Evolutionary conservation across 495 filamentous ascomycete species (phyloP).

Genomic region (Penicillium parvum): DNA sequence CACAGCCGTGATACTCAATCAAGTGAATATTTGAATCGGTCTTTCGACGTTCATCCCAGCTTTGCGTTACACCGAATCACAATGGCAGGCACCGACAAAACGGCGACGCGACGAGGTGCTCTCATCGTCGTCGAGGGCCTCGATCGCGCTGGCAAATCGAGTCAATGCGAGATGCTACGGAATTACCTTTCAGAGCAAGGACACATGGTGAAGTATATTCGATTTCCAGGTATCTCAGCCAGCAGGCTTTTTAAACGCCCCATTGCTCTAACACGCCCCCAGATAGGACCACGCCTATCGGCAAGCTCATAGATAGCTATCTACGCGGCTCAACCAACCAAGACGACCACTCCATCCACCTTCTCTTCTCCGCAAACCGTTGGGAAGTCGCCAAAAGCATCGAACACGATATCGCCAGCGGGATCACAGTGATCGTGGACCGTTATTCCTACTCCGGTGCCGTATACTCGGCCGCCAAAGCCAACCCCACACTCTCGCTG

Average conservation of each 20-base stretch:
- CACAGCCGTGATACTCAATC: too few relatives aligned
- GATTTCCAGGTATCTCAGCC: slow-evolving; percentile 73
- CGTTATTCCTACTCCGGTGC: slow-evolving; percentile 92
- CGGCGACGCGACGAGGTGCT: slow-evolving; percentile 52
- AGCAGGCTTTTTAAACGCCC: not conserved
- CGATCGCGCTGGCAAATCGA: slow-evolving; percentile 92
- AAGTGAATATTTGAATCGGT: too few relatives aligned
- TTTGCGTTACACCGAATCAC: not conserved
- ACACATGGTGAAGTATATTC: slow-evolving; percentile 63
- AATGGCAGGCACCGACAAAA: slow-evolving; percentile 16
- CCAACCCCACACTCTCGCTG: slow-evolving; percentile 62
- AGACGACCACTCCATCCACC: slow-evolving; percentile 89
- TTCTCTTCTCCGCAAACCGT: slow-evolving; percentile 92
- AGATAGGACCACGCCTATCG: slow-evolving; percentile 89
- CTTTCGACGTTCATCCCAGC: not conserved
- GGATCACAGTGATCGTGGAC: slow-evolving; percentile 77
- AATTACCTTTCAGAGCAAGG: slow-evolving; percentile 58
- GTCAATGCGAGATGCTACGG: slow-evolving; percentile 75
- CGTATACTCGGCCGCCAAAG: slow-evolving; percentile 93
- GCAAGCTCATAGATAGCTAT: slow-evolving; percentile 84
- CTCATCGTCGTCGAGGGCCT: slow-evolving; percentile 91
- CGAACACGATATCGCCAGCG: slow-evolving; percentile 52
- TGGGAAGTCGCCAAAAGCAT: slow-evolving; percentile 82
- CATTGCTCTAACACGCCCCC: slow-evolving; percentile 14
- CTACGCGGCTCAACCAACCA: slow-evolving; percentile 68